Base-by-base conservation (phyloP, 139 green algal species). In the Chlamydomonas eustigma region DNA sequence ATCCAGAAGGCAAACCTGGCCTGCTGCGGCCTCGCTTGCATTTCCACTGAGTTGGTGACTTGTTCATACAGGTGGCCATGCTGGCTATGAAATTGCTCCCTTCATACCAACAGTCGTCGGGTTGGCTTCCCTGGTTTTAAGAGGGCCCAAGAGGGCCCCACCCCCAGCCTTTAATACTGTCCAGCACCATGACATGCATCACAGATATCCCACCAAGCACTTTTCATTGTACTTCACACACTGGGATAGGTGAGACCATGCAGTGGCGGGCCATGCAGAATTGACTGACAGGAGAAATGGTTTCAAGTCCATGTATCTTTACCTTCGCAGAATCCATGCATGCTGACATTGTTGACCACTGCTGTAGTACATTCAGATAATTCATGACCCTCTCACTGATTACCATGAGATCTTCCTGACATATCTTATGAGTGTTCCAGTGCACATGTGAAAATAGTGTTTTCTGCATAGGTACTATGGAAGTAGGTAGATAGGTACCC, bases 201-300 rank as follows among this genome's bases (percentile, higher is more conserved):
- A 97, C 76, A 69, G 76, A 37, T 89, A 78, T 80, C 91, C 91
- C 33, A 87, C 51, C 25, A 77, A 76, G 35, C 91, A 97, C 84
- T 97, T 95, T 82, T 91, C 84, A 0, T 87, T 97, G 28, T 97
- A 97, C 85, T 94, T 97, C 81, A 97, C 92, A 1, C 91, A 97
- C 84, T 97, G 91, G 92, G 93, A 97, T 80, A 76, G 87, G 44
- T 58, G 44, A 12, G 44, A 58, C n/a, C n/a, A n/a, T n/a, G n/a
- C n/a, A n/a, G n/a, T n/a, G 44, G 18, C 12, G 18, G 44, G 44
- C 44, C 44, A 28, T 58, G 44, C 44, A 58, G 44, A 28, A 58
- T 58, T 58, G 44, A 18, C 18, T 58, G 12, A 58, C 12, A 18
- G 44, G 44, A 12, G 12, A 58, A 58, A 58, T 28, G 44, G 44